Conservation (phyloP, 192 early-diverging fungal genomes). For the Chytriomyces sp. region DNA sequence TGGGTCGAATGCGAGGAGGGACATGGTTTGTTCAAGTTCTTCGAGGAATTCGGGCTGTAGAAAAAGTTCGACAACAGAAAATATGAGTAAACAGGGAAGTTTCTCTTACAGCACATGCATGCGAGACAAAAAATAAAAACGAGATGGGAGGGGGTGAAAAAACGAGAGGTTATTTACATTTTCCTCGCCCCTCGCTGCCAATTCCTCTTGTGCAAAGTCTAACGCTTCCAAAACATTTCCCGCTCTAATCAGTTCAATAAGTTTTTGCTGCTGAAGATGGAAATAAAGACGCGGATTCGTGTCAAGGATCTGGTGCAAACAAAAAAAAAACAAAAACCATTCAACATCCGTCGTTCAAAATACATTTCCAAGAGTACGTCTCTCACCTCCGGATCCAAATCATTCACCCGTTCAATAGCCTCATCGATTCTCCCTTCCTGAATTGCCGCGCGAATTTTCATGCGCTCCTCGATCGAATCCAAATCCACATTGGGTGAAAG, state of each 20-base stretch:
- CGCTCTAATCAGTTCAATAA: constrained; percentile 92
- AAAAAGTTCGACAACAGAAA: background rate
- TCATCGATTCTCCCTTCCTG: constrained; percentile 87
- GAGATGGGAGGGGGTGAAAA: background rate
- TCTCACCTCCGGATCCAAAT: constrained; percentile 93
- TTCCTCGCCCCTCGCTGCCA: constrained; percentile 97
- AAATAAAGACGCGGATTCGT: constrained; percentile 93
- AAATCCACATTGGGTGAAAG: constrained; percentile 81
- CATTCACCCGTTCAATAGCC: constrained; percentile 98
- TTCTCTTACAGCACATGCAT: background rate
- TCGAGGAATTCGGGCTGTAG: constrained; percentile 86
- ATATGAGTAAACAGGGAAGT: background rate
- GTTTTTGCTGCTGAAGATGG: constrained; percentile 93
- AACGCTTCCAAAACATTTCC: constrained; percentile 83
- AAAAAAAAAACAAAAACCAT: background rate
- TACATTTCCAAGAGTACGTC: background rate
- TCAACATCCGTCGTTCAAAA: background rate
- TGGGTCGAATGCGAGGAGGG: constrained; percentile 90
- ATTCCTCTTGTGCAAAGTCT: constrained; percentile 95
- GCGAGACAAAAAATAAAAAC: background rate
- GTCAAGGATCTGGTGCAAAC: constrained; percentile 85
- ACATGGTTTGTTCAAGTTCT: constrained; percentile 96
- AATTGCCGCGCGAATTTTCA: constrained; percentile 91
- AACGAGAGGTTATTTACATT: constrained; percentile 60
- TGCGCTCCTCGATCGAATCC: constrained; percentile 89